phyloP scores from a whole-genome alignment of 2,329 filamentous ascomycete species.

The Fonsecaea nubica region DNA sequence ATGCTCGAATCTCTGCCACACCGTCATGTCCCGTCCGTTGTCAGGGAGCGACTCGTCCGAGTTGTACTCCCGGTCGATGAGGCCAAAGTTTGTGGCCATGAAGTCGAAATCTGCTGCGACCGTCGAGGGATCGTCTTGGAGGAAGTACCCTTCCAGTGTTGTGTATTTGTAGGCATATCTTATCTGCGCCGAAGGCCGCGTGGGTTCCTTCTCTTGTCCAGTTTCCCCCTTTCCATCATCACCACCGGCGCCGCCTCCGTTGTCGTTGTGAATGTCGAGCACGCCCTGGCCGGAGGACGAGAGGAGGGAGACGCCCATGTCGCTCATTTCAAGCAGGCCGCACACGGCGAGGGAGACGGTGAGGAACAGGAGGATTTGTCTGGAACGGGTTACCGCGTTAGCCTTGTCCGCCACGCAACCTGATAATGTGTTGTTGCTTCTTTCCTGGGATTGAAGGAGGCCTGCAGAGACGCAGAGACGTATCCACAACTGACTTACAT shows the following conservation, averaged over 20 bases:
- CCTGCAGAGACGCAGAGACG: not conserved
- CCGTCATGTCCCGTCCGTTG: conserved; percentile 48
- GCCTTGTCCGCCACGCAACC: not conserved
- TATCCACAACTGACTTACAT: conserved; percentile 28
- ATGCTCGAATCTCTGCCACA: conserved; percentile 62
- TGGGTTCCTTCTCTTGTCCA: conserved; percentile 7
- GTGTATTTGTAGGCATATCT: conserved; percentile 29
- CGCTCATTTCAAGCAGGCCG: conserved; percentile 42
- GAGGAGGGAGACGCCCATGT: conserved; percentile 21
- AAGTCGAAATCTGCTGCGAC: conserved; percentile 57
- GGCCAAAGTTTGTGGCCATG: conserved; percentile 53
- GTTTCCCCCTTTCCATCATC: not conserved
- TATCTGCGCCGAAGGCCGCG: conserved; percentile 7
- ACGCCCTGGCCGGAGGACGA: conserved; percentile 21
- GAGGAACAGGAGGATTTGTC: conserved; percentile 58
- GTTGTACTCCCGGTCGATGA: conserved; percentile 55
- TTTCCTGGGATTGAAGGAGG: not conserved
- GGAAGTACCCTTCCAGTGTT: conserved; percentile 34
- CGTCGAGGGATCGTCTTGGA: conserved; percentile 57
- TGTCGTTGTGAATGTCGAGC: conserved; percentile 30
- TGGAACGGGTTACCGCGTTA: not conserved
- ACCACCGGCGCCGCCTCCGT: conserved; percentile 5
- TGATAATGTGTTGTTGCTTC: not conserved
- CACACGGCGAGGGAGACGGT: conserved; percentile 73
- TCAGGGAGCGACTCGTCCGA: conserved; percentile 44